Base-by-base conservation (phyloP, 306 rosid species). In the Sophora flavescens region DNA sequence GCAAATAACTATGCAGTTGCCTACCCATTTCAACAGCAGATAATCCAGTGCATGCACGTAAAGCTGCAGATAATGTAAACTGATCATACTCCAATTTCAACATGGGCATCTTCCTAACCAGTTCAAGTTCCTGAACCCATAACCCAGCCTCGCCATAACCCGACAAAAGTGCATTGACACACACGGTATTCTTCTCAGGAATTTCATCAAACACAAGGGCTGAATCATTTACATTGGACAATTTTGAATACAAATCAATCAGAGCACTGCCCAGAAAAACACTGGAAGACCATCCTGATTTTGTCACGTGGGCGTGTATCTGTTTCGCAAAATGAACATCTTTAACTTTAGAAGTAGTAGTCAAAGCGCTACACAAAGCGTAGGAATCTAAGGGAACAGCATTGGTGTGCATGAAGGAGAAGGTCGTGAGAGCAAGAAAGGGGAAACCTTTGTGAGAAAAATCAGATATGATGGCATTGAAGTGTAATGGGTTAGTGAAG, bases 181-280 rank as follows among this genome's bases (percentile, higher is more conserved):
- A 92, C 2, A 90, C 88, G 18, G 88, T 85, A 36, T 90, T 88
- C 82, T 74, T 88, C 1, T 71, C 56, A 14, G 96, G 97, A 66
- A 89, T 90, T 92, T 92, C 96, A 66, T 92, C 96, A 32, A 92
- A 92, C 96, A 89, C 13, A 9, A 22, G 70, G 16, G 70, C 76
- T 67, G 97, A 96, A 79, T 90, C 88, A 48, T 74, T 16, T 2
- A 88, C 71, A 10, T 68, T 8, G 8, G 36, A 84, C n/a, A 71
- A 64, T 77, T 88, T 92, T 0, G 93, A 82, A 50, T 92, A 89
- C 61, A 84, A 8, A 62, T 80, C 86, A 44, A 89, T 77, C 9
- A 92, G 71, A 84, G 96, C 96, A 86, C 93, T 84, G n/a, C 90
- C 97, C 66, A 92, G 86, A 74, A 87, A 89, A 30, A 88, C 91